phyloP scores from a whole-genome alignment of 345 rosid species.

The Pistacia atlantica region DNA sequence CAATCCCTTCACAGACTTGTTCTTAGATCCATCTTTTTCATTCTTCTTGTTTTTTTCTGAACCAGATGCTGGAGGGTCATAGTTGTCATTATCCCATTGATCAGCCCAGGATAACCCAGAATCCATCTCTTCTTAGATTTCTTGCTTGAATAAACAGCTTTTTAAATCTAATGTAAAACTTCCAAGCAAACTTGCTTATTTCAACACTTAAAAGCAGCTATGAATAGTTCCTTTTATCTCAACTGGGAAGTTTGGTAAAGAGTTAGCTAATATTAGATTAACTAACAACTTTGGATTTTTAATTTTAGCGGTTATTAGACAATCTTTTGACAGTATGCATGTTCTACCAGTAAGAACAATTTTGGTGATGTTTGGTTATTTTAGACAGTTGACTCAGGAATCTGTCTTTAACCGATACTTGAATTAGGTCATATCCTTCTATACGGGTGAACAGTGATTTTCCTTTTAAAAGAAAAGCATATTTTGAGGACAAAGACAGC shows the following conservation, averaged over 20 bases:
- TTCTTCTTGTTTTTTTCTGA: conserved; percentile 31
- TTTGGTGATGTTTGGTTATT: neutral
- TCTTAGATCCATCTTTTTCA: conserved; percentile 36
- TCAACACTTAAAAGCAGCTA: neutral
- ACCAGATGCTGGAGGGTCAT: conserved; percentile 37
- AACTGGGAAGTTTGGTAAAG: neutral
- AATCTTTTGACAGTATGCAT: neutral
- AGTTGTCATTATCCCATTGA: conserved; percentile 54
- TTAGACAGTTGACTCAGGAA: neutral
- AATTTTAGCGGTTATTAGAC: conserved; percentile 4
- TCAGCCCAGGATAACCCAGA: conserved; percentile 72
- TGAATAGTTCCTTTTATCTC: neutral
- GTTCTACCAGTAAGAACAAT: neutral
- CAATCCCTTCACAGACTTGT: conserved; percentile 25
- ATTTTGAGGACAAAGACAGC: neutral
- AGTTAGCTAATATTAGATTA: conserved; percentile 17
- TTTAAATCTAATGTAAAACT: conserved; percentile 1
- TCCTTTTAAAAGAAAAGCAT: neutral
- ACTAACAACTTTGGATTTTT: neutral
- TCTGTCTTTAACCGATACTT: neutral
- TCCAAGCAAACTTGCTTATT: conserved; percentile 5
- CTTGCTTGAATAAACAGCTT: neutral
- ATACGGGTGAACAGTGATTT: neutral
- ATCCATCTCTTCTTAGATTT: conserved; percentile 36
- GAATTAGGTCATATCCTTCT: neutral